Evolutionary conservation across 345 rosid species (phyloP).

Genomic region (Euphorbia tirucalli): DNA sequence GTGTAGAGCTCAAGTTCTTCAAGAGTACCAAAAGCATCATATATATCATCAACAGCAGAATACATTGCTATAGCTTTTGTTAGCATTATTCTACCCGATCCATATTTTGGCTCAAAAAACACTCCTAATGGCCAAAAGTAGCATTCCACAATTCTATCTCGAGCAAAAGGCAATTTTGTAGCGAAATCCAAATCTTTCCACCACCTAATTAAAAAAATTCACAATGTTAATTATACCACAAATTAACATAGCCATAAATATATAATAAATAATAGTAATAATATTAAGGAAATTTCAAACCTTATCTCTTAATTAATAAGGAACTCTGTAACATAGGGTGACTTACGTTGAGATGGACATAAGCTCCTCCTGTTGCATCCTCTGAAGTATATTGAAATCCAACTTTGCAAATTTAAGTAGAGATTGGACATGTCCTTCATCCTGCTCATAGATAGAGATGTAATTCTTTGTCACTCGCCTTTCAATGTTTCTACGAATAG

Average conservation of each 20-base stretch:
- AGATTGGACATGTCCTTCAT: neutral
- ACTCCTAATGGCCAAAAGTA: neutral
- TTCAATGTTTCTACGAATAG: slow-evolving; percentile 19
- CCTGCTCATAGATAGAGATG: slow-evolving; percentile 19
- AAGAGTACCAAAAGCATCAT: neutral
- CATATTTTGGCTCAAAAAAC: neutral
- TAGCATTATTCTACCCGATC: neutral
- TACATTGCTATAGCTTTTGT: neutral
- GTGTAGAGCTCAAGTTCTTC: neutral
- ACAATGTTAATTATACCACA: neutral
- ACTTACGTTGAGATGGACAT: neutral
- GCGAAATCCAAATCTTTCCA: neutral
- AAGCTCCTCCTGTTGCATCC: neutral
- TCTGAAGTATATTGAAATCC: neutral
- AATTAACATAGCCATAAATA: no score
- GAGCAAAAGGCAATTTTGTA: neutral
- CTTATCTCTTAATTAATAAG: no score
- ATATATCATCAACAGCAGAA: neutral
- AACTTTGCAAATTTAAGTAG: neutral
- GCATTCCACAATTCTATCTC: neutral
- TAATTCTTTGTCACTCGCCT: slow-evolving; percentile 20
- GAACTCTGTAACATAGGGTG: no score
- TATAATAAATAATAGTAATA: no score
- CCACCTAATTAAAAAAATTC: neutral
- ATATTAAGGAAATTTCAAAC: no score